Evolutionary conservation across 2,329 filamentous ascomycete genomes (phyloP).

Genomic region (Arachnomyces sp.): DNA sequence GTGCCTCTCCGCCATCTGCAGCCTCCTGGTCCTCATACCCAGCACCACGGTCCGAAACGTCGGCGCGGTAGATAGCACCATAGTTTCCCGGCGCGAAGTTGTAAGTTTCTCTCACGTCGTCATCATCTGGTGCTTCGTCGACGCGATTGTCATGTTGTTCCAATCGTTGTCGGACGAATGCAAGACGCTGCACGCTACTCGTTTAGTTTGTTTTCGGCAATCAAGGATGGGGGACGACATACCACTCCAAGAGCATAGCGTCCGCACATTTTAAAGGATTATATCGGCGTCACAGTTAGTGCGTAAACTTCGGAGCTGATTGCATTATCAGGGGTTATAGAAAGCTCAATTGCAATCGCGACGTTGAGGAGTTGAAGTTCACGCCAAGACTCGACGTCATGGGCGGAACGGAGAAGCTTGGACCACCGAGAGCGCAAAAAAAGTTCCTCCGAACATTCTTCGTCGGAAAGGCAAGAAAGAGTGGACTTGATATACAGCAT

Average conservation of each 20-base stretch:
- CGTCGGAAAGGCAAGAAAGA: background rate
- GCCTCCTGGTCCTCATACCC: conserved; percentile 25
- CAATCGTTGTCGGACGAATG: conserved; percentile 64
- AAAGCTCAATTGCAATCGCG: background rate
- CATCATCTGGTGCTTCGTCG: conserved; percentile 62
- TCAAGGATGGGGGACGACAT: conserved; percentile 21
- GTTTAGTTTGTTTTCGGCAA: conserved; percentile 11
- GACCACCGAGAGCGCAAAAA: conserved; percentile 15
- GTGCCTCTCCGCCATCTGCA: conserved; percentile 11
- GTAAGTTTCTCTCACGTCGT: conserved; percentile 65
- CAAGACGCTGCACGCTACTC: conserved; percentile 52
- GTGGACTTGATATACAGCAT: background rate
- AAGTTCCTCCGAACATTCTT: conserved; percentile 7
- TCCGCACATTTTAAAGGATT: conserved; percentile 51
- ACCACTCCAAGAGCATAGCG: conserved; percentile 58
- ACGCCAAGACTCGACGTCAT: conserved; percentile 19
- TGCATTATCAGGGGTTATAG: background rate
- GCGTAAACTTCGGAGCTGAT: background rate
- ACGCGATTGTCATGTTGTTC: conserved; percentile 66
- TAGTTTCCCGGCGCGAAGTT: conserved; percentile 87
- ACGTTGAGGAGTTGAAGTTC: background rate
- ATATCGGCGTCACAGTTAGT: background rate
- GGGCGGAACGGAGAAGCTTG: conserved; percentile 19
- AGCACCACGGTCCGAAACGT: conserved; percentile 55
- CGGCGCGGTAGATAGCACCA: conserved; percentile 77